Percentiles rank a stretch among this genome's conserved stretches.
Conservation (phyloP, 2,329 filamentous ascomycete genomes). For the Raffaelea deltoideospora region DNA sequence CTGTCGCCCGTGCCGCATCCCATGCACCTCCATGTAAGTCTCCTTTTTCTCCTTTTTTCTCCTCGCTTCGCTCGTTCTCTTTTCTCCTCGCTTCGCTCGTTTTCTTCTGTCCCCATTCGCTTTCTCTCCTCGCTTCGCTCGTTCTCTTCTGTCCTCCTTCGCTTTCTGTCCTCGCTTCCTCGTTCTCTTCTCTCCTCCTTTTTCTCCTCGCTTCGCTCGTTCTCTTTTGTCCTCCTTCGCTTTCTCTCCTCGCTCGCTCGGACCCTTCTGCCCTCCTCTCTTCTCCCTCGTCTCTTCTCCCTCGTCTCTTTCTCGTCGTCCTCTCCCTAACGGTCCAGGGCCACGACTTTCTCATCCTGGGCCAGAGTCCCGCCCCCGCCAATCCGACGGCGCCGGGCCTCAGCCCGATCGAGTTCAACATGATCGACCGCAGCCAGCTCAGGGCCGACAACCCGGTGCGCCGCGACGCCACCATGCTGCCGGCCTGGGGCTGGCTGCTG, state of each 20-base stretch:
- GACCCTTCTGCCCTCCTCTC: not conserved
- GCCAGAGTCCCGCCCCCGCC: conserved; percentile 22
- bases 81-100: not conserved
- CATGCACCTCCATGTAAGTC: conserved; percentile 13
- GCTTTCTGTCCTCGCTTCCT: not conserved
- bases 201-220: not conserved
- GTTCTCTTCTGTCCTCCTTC: too few species aligned
- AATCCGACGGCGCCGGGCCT: conserved; percentile 6
- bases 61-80: not conserved
- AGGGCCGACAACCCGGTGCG: conserved; percentile 23
- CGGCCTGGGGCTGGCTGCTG: conserved; percentile 24
- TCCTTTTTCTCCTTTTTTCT: too few species aligned
- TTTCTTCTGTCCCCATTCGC: not conserved
- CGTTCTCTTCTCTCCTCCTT: not conserved
- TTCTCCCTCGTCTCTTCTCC: not conserved
- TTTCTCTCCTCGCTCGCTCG: not conserved
- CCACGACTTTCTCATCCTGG: conserved; percentile 13
- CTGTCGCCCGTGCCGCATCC: conserved; percentile 12
- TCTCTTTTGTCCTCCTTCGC: not conserved
- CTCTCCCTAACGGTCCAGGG: conserved; percentile 7
- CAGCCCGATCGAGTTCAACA: conserved; percentile 7
- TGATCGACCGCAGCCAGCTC: conserved; percentile 17
- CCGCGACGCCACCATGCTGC: conserved; percentile 26
- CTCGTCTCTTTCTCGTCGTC: too few species aligned
- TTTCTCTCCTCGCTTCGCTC: not conserved